Evolutionary conservation across 2,329 filamentous ascomycete species (phyloP).

Genomic region (Botrytis pseudocinerea): DNA sequence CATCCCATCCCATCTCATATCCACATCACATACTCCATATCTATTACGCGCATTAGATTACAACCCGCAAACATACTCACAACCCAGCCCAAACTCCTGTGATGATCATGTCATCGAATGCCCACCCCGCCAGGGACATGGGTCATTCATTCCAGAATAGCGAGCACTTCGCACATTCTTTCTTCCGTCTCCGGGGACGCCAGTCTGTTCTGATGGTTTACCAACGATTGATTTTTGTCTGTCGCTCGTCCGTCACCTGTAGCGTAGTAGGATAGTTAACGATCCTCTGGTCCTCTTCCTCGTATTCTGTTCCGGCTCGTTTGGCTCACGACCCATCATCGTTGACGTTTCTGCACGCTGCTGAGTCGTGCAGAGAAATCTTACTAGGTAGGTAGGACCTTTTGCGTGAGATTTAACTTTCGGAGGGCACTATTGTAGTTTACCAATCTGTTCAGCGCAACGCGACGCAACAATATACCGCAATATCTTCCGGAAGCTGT

Average conservation of each 20-base stretch:
- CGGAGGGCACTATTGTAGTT: neutral
- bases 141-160: conserved; percentile 24
- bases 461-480: no score
- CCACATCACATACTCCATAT: neutral
- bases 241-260: neutral
- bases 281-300: neutral
- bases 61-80: neutral
- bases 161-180: conserved; percentile 41
- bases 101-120: neutral
- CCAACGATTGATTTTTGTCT: conserved; percentile 21
- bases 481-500: no score
- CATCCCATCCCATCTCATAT: neutral
- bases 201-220: conserved; percentile 9
- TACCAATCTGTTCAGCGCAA: conserved; percentile 10
- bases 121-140: neutral
- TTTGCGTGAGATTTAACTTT: neutral
- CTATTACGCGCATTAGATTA: neutral
- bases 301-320: neutral
- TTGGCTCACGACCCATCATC: neutral
- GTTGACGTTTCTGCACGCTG: neutral
- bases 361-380: neutral
- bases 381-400: no score
- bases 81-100: neutral
- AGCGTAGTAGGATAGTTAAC: conserved; percentile 27
- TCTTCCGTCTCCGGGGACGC: conserved; percentile 24